phyloP scores from a whole-genome alignment of 2,329 filamentous ascomycete species.

The Neoascochyta sp. region DNA sequence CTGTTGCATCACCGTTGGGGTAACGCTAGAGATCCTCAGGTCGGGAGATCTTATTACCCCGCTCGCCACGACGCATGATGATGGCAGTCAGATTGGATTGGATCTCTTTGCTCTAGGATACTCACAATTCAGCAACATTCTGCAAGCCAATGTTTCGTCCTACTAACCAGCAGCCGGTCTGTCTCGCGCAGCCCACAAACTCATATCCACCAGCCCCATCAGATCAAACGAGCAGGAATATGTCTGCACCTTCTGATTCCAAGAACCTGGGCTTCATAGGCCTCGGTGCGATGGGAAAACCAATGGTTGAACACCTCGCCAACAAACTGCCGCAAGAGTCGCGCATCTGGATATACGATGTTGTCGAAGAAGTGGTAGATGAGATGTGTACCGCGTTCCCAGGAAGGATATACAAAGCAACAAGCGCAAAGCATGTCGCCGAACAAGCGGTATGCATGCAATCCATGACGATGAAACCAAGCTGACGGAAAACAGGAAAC shows the following conservation, averaged over 20 bases:
- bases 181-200: no score
- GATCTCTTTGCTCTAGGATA: background rate
- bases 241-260: constrained; percentile 21
- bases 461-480: background rate
- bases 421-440: constrained; percentile 48
- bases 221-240: constrained; percentile 8
- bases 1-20: no score
- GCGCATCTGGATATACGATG: constrained; percentile 49
- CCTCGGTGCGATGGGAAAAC: constrained; percentile 54
- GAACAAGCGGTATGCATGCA: constrained; percentile 46
- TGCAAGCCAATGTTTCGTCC: no score
- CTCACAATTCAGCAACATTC: no score
- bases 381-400: constrained; percentile 43
- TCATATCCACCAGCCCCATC: no score
- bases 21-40: no score
- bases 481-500: constrained; percentile 40
- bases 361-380: constrained; percentile 44
- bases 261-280: constrained; percentile 51
- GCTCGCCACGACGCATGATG: no score
- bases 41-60: no score
- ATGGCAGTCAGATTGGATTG: no score
- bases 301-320: constrained; percentile 52
- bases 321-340: constrained; percentile 45
- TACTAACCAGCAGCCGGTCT: no score
- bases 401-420: constrained; percentile 38